Evolutionary conservation across 768 basidiomycete species (phyloP), one percentile per base, ranked within the genome.

Genomic region (Boletellus ananiceps): DNA sequence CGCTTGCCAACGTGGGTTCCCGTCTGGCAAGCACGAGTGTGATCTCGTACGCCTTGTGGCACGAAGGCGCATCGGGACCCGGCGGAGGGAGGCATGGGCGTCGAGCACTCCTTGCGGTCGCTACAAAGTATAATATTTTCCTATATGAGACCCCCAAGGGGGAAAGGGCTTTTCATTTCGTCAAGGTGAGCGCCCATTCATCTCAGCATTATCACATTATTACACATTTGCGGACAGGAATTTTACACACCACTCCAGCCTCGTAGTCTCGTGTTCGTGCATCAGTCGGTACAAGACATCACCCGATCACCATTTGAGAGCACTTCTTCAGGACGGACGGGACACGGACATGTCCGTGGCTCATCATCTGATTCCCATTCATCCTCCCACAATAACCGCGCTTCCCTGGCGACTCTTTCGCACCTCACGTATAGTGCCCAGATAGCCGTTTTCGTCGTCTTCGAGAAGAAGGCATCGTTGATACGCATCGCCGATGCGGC

Each of bases 401-500:
- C 63, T 39, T 64, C 67, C 11, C 41, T 56, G 37, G 47, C 58
- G 23, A 61, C 72, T 6, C 65, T 71, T 8, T 63, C 67, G 5
- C 58, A 67, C 14, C 62, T 74, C 51, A 71, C 72, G 47, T 86
- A 87, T 59, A 84, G 84, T 16, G 77, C 78, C 5, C 88, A 90
- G 56, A 79, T 88, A 59, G 82, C 81, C 56, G 69, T 93, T n/a
- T 91, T 91, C 60, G 81, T 88, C 49, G 71, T 83, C 19, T 93
- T 93, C 62, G 90, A 93, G 65, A 92, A 92, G 70, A 93, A 88
- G 60, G 88, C 88, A 2, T 80, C 82, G n/a, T 71, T 88, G 67
- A 90, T 93, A 56, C 84, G 90, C 18, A 63, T 92, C 19, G 79
- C 81, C 5, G 89, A 92, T 64, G 81, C 90, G 27, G 83, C 86